A percentile compares a stretch with the other conserved stretches of the same genome.
These are phyloP conservation scores for Calonectria pauciramosa DNA, from an alignment of 2,329 filamentous ascomycete genomes.

Conservation along the genomic window DNA sequence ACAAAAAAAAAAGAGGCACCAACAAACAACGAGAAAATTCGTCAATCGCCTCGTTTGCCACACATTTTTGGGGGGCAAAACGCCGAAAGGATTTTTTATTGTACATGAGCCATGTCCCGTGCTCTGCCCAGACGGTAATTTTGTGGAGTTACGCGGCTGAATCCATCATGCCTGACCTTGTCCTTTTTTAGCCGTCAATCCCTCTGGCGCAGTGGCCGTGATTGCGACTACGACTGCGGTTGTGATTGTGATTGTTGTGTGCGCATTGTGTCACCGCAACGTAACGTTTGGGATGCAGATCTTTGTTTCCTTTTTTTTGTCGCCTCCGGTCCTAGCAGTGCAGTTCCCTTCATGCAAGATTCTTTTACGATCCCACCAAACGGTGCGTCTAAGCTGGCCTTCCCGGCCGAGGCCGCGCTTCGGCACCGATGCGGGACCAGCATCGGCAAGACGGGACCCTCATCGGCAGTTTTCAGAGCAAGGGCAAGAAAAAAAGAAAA, in stretches of 20 bases:
- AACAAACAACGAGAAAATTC: neutral
- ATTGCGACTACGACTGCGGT: neutral
- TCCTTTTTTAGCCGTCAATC: neutral
- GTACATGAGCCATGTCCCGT: neutral
- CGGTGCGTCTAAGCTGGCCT: neutral
- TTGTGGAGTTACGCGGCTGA: neutral
- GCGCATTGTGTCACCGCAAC: neutral
- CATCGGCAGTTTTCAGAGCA: neutral
- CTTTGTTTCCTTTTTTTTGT: neutral
- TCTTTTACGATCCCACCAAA: neutral
- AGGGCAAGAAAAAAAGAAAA: neutral
- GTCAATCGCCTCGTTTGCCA: neutral
- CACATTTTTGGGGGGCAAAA: neutral
- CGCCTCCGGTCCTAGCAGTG: neutral
- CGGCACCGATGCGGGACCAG: slow-evolving; percentile 32
- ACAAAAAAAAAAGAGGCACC: neutral
- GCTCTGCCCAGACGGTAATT: neutral
- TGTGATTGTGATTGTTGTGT: neutral
- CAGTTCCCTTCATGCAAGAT: neutral
- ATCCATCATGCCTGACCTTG: neutral
- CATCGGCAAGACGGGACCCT: slow-evolving; percentile 1
- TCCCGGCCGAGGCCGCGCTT: slow-evolving; percentile 38
- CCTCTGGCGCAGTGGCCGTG: neutral
- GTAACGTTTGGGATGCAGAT: no score
- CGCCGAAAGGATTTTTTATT: neutral